Conservation (phyloP, 352 stramenopile species). For the Bremia lactucae region DNA sequence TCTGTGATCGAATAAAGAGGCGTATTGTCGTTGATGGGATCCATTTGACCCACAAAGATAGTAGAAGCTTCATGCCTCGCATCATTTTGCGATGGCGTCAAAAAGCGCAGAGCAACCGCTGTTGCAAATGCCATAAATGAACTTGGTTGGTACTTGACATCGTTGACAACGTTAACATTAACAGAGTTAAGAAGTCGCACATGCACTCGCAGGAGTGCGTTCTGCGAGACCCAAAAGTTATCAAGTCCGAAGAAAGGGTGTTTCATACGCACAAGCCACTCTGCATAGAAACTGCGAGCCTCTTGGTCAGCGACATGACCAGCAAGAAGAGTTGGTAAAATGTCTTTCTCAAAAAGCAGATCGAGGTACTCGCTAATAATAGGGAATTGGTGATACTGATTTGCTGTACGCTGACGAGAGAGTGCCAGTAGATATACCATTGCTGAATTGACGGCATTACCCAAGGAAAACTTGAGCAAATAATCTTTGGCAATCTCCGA, state of each 20-base stretch:
- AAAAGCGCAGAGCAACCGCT: slow-evolving; percentile 35
- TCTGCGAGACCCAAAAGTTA: slow-evolving; percentile 91
- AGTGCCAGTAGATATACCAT: slow-evolving; percentile 79
- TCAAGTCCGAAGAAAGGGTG: slow-evolving; percentile 83
- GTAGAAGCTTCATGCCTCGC: slow-evolving; percentile 3
- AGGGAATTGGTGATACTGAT: slow-evolving; percentile 13
- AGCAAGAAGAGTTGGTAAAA: slow-evolving; percentile 40
- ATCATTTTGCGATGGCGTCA: slow-evolving; percentile 36
- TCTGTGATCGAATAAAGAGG: slow-evolving; percentile 23
- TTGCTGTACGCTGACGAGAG: slow-evolving; percentile 15
- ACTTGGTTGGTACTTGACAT: slow-evolving; percentile 19
- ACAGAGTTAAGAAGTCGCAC: slow-evolving; percentile 35
- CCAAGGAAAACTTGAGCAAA: slow-evolving; percentile 84
- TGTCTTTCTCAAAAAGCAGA: slow-evolving; percentile 65
- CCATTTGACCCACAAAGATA: slow-evolving; percentile 41
- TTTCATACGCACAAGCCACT: slow-evolving; percentile 82
- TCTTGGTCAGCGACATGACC: slow-evolving; percentile 19
- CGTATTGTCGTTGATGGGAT: slow-evolving; percentile 28
- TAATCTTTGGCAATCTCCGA: slow-evolving; percentile 69
- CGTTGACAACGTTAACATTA: slow-evolving; percentile 9
- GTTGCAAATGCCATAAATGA: slow-evolving; percentile 47
- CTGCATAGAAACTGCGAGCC: slow-evolving; percentile 39
- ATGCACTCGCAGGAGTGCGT: slow-evolving; percentile 49
- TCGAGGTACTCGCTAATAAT: slow-evolving; percentile 66
- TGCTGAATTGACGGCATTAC: slow-evolving; percentile 88